These are phyloP conservation scores for Xylaria hypoxylon DNA, from an alignment of 2,329 filamentous ascomycete species.

Conservation along the genomic window DNA sequence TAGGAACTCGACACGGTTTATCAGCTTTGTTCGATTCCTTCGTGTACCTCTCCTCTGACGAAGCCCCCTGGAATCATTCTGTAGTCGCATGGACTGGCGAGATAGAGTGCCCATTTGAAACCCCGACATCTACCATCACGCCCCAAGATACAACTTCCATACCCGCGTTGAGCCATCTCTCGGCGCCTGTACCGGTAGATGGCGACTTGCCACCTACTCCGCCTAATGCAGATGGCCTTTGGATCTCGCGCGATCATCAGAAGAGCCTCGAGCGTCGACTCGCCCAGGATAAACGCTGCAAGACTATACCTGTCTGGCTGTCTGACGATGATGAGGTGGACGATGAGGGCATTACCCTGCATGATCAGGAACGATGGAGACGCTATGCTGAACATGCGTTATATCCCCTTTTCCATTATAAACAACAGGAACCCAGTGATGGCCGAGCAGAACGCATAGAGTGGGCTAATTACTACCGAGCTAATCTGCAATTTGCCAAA, in stretches of 20 bases:
- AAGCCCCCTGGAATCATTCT: conserved; percentile 89
- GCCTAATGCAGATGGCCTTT: conserved; percentile 74
- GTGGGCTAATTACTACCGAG: conserved; percentile 92
- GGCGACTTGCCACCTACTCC: conserved; percentile 67
- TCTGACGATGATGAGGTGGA: conserved; percentile 77
- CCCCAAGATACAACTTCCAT: conserved; percentile 63
- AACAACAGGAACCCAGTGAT: conserved; percentile 90
- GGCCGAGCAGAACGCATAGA: conserved; percentile 82
- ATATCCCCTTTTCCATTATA: conserved; percentile 95
- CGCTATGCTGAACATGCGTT: conserved; percentile 91
- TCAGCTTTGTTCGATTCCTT: conserved; percentile 95
- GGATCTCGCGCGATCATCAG: conserved; percentile 77
- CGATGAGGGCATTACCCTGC: conserved; percentile 77
- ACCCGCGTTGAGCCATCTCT: conserved; percentile 76
- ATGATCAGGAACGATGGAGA: conserved; percentile 87
- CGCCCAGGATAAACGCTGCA: conserved; percentile 77
- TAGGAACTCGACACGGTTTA: conserved; percentile 83
- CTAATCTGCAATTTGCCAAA: conserved; percentile 94
- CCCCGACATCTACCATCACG: conserved; percentile 59
- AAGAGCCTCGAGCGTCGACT: conserved; percentile 79
- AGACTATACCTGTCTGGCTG: conserved; percentile 89
- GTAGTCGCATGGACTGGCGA: conserved; percentile 97
- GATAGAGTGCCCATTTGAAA: conserved; percentile 67
- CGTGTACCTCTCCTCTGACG: conserved; percentile 84
- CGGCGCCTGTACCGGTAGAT: conserved; percentile 82